phyloP scores from a whole-genome alignment of 2,329 filamentous ascomycete species.

The Colletotrichum trifolii region DNA sequence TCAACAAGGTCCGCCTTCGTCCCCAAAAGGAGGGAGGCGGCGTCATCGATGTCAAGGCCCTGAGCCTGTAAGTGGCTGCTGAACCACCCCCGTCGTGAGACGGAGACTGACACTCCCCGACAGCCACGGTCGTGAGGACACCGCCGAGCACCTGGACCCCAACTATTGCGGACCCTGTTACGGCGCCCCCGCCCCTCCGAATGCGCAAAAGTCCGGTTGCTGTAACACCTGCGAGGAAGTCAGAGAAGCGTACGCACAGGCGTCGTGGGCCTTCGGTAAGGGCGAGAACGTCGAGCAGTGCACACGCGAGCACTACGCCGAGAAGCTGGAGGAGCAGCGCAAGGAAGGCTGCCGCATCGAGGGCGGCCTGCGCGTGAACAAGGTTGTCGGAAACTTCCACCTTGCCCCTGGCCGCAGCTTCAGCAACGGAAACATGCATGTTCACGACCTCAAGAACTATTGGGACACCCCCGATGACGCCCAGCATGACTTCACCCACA shows the following conservation, averaged over 20 bases:
- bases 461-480: conserved; percentile 76
- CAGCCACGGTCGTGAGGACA: conserved; percentile 75
- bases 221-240: conserved; percentile 99
- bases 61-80: conserved; percentile 70
- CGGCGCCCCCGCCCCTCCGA: conserved; percentile 79
- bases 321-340: conserved; percentile 87
- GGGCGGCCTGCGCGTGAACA: conserved; percentile 93
- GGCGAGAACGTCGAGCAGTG: conserved; percentile 96
- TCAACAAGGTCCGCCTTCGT: conserved; percentile 88
- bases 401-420: conserved; percentile 96
- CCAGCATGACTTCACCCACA: conserved; percentile 88
- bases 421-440: conserved; percentile 96
- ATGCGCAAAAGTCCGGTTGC: conserved; percentile 84
- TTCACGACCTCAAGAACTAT: conserved; percentile 97
- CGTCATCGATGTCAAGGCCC: conserved; percentile 75
- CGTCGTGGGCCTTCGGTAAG: conserved; percentile 93
- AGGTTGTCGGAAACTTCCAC: conserved; percentile 98
- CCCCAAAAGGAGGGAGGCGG: conserved; percentile 78
- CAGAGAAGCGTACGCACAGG: conserved; percentile 88
- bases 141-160: conserved; percentile 84
- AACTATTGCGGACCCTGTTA: conserved; percentile 95
- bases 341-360: conserved; percentile 95
- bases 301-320: conserved; percentile 90
- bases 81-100: background rate
- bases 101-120: conserved; percentile 26